Evolutionary conservation across 257 asterid genomes (phyloP), one percentile per base, ranked within the genome.

Genomic region (Scutellaria minor): DNA sequence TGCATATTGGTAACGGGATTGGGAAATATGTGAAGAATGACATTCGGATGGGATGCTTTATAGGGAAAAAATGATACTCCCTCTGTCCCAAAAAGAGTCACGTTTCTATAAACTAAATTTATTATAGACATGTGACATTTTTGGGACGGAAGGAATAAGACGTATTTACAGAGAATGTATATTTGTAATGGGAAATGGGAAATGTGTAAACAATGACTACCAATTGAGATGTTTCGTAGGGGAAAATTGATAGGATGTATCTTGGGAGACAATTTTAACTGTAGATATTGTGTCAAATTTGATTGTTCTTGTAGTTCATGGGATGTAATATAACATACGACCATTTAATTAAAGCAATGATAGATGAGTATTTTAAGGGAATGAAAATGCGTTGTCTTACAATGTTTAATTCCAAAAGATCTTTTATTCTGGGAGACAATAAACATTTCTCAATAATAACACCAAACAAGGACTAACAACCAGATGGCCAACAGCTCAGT

Each of bases 401-500:
- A n/a, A 39, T 8, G 11, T 55, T 5, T 27, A 39, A 9, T 71
- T 71, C 62, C 24, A 50, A 47, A 58, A 18, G 1, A 37, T 14
- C 12, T 44, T 15, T 31, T 22, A 13, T 60, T 47, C 27, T 44
- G 35, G 12, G 60, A 47, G 61, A 37, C 18, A 4, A 31, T 27
- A 53, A 35, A 20, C 22, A 31, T 60, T 47, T 50, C 35, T 48
- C 42, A 62, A 35, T 9, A 20, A 60, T 61, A 62, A 61, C 70
- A 48, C n/a, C 63, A 39, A 61, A 37, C 35, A 37, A 57, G 35
- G 52, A 37, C 27, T 52, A 50, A 51, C 58, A 45, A 70, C 54
- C 57, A 72, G 66, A 71, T 10, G 75, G 66, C 46, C 65, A 40
- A 57, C 40, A 66, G 68, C 61, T 64, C 15, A 52, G 58, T 41